Percentiles rank a stretch among this genome's conserved stretches.
These are phyloP conservation scores for Claviceps sp. DNA, from an alignment of 2,329 filamentous ascomycete genomes.

Conservation along the genomic window DNA sequence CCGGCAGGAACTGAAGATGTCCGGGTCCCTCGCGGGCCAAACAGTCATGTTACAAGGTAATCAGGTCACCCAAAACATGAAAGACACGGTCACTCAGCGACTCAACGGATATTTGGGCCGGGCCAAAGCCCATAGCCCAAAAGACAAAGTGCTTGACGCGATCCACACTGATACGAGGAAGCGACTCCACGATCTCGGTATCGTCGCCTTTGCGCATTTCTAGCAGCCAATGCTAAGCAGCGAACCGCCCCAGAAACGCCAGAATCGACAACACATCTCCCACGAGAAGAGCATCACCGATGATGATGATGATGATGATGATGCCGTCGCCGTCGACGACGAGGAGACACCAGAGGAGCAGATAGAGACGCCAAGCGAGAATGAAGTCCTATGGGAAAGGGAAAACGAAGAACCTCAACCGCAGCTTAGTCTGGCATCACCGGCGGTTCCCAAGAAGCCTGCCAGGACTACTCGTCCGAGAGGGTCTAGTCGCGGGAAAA, in stretches of 20 bases:
- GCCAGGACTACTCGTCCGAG: too few relatives aligned
- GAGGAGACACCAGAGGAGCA: too few relatives aligned
- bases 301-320: too few relatives aligned
- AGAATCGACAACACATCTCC: background rate
- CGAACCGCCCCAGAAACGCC: background rate
- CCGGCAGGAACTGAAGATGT: background rate
- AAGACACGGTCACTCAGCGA: background rate
- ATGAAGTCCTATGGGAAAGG: background rate
- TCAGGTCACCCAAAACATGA: background rate
- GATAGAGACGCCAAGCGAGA: background rate
- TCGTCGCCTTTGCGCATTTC: background rate
- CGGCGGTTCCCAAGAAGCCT: too few relatives aligned
- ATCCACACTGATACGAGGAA: too few relatives aligned
- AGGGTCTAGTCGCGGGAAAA: too few relatives aligned
- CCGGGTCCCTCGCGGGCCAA: background rate
- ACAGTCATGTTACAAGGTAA: background rate
- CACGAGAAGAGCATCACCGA: background rate
- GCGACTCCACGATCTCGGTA: background rate
- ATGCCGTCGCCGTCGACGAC: background rate
- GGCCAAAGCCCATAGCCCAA: too few relatives aligned
- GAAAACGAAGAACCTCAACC: too few relatives aligned
- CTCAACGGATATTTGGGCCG: background rate
- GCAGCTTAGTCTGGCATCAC: too few relatives aligned
- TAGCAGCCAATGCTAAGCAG: background rate
- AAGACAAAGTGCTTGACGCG: background rate